Evolutionary conservation across 306 rosid species (phyloP).

Genomic region (Acmispon strigosus): DNA sequence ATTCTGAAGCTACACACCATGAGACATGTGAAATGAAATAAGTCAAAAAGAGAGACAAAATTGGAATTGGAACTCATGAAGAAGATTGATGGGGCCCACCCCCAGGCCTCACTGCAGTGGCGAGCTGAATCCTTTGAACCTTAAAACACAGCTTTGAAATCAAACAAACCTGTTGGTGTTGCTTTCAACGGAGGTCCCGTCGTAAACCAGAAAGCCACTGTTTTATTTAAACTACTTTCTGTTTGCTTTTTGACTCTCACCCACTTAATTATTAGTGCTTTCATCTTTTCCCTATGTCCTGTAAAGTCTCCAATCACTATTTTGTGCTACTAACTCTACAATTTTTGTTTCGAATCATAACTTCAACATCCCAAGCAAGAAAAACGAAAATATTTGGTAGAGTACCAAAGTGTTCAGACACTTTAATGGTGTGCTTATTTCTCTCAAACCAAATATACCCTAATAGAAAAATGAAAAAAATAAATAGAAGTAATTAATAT

Average conservation of each 20-base stretch:
- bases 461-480: too few relatives aligned
- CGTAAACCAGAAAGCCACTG: conserved; percentile 15
- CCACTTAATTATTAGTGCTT: neutral
- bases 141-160: neutral
- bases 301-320: too few relatives aligned
- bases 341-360: too few relatives aligned
- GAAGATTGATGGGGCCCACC: neutral
- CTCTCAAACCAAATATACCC: too few relatives aligned
- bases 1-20: neutral
- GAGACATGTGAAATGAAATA: neutral
- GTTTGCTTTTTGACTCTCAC: neutral
- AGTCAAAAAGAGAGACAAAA: neutral
- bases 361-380: too few relatives aligned
- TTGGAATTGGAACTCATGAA: neutral
- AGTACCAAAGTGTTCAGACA: too few relatives aligned
- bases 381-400: too few relatives aligned
- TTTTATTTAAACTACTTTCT: neutral
- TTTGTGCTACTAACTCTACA: too few relatives aligned
- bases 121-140: neutral
- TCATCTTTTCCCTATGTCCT: too few relatives aligned
- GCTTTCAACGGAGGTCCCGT: conserved; percentile 2
- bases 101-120: neutral
- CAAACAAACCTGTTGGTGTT: neutral
- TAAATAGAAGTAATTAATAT: too few relatives aligned
- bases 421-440: too few relatives aligned